A percentile compares a stretch with the other conserved stretches of the same genome.
These are phyloP conservation scores for Phaeosphaeria sp. DNA, from an alignment of 2,329 filamentous ascomycete species.

Conservation along the genomic window DNA sequence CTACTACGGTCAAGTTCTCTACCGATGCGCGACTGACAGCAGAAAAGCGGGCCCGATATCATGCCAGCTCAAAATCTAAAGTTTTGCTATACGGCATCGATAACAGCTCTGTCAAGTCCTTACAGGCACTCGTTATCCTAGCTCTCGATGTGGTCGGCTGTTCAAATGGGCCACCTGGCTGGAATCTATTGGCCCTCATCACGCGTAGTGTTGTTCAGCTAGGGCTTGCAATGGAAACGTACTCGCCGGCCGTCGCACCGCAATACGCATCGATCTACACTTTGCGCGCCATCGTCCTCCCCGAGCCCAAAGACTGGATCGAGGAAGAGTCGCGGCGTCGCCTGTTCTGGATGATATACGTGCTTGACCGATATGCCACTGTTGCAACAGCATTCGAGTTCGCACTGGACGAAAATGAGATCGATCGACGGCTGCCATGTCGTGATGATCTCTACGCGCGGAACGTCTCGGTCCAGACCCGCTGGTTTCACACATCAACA, in stretches of 20 bases:
- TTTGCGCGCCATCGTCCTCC: conserved; percentile 80
- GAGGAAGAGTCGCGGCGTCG: conserved; percentile 86
- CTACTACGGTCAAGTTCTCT: conserved; percentile 84
- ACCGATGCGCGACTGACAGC: conserved; percentile 76
- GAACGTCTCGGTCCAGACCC: conserved; percentile 82
- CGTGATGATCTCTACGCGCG: conserved; percentile 85
- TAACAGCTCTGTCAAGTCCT: conserved; percentile 84
- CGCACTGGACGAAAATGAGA: conserved; percentile 85
- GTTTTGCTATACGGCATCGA: conserved; percentile 88
- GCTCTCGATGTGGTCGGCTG: conserved; percentile 84
- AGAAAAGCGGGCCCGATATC: conserved; percentile 75
- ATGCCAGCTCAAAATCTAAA: conserved; percentile 81
- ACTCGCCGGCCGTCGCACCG: conserved; percentile 78
- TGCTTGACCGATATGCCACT: conserved; percentile 88
- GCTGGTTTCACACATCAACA: conserved; percentile 69
- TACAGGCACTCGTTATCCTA: conserved; percentile 87
- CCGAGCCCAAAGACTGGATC: conserved; percentile 83
- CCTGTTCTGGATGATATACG: conserved; percentile 93
- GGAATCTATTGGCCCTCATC: conserved; percentile 90
- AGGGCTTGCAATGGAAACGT: conserved; percentile 82
- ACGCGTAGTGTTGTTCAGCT: conserved; percentile 88
- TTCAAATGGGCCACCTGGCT: conserved; percentile 88
- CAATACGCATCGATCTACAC: conserved; percentile 88
- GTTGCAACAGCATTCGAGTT: conserved; percentile 93
- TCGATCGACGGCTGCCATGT: conserved; percentile 85